Evolutionary conservation across 352 stramenopile genomes (phyloP).

Genomic region (Phytophthora pini): DNA sequence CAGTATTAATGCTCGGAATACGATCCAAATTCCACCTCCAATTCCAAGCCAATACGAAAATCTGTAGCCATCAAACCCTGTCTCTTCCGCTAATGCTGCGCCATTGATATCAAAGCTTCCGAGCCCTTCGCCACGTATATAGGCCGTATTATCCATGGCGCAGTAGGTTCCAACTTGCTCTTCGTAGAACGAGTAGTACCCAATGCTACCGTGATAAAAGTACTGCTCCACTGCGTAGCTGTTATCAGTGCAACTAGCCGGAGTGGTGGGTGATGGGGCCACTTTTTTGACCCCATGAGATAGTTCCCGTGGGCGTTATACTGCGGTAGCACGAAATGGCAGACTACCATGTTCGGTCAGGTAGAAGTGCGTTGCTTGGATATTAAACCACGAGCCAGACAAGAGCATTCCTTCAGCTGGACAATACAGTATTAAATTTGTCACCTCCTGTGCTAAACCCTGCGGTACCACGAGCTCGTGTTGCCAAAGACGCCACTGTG

Average conservation of each 20-base stretch:
- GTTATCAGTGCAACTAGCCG: conserved; percentile 5
- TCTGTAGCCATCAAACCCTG: conserved; percentile 6
- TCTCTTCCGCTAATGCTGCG: conserved; percentile 5
- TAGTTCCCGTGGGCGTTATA: conserved; percentile 23
- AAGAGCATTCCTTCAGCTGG: conserved; percentile 18
- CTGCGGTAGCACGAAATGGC: conserved; percentile 20
- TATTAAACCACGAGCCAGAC: conserved; percentile 28
- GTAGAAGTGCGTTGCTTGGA: conserved; percentile 24
- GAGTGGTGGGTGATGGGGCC: conserved; percentile 4
- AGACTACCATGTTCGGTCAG: conserved; percentile 1
- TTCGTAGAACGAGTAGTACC: conserved; percentile 25
- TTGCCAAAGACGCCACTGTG: too few species aligned
- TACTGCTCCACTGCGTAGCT: conserved; percentile 19
- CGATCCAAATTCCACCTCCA: conserved; percentile 5
- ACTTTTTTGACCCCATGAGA: neutral
- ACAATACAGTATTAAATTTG: conserved; percentile 10
- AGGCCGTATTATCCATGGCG: conserved; percentile 12
- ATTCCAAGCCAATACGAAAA: conserved; percentile 15
- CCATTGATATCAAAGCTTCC: conserved; percentile 21
- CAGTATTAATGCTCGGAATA: conserved; percentile 10
- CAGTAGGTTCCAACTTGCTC: conserved; percentile 23
- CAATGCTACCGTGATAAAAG: conserved; percentile 17
- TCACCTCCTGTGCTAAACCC: neutral
- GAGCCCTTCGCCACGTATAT: conserved; percentile 7
- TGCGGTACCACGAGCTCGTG: neutral